These are phyloP conservation scores for Teratosphaeria zuluensis DNA, from an alignment of 2,329 filamentous ascomycete genomes.

Conservation along the genomic window DNA sequence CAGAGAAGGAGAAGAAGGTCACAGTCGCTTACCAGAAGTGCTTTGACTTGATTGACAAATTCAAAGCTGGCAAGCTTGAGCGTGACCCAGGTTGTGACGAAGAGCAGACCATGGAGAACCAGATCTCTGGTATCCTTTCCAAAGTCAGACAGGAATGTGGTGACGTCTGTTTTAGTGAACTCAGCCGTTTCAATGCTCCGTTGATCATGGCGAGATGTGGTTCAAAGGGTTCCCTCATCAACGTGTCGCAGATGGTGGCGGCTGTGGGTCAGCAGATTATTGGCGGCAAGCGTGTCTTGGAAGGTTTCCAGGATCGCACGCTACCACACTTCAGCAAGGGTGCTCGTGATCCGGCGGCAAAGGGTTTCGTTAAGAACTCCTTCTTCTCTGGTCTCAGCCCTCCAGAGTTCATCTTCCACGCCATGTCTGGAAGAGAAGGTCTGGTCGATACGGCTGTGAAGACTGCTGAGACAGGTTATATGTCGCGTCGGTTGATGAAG, in stretches of 20 bases:
- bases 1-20: conserved; percentile 67
- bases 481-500: conserved; percentile 97
- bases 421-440: conserved; percentile 96
- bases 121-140: conserved; percentile 82
- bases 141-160: conserved; percentile 87
- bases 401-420: conserved; percentile 94
- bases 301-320: conserved; percentile 93
- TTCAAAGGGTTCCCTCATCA: conserved; percentile 94
- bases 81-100: conserved; percentile 84
- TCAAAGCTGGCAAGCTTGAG: conserved; percentile 68
- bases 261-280: conserved; percentile 98
- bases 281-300: conserved; percentile 78
- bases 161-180: conserved; percentile 76
- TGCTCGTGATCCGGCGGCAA: conserved; percentile 80
- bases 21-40: conserved; percentile 68
- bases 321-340: conserved; percentile 94
- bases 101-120: conserved; percentile 83
- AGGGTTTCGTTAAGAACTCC: conserved; percentile 94
- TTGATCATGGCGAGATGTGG: conserved; percentile 96
- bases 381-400: conserved; percentile 89
- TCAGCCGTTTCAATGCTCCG: conserved; percentile 86
- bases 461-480: conserved; percentile 97
- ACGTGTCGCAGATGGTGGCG: conserved; percentile 98
- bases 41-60: conserved; percentile 72
- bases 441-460: conserved; percentile 98